These are phyloP conservation scores for Onygenales sp. DNA, from an alignment of 2,329 filamentous ascomycete species.

Conservation along the genomic window DNA sequence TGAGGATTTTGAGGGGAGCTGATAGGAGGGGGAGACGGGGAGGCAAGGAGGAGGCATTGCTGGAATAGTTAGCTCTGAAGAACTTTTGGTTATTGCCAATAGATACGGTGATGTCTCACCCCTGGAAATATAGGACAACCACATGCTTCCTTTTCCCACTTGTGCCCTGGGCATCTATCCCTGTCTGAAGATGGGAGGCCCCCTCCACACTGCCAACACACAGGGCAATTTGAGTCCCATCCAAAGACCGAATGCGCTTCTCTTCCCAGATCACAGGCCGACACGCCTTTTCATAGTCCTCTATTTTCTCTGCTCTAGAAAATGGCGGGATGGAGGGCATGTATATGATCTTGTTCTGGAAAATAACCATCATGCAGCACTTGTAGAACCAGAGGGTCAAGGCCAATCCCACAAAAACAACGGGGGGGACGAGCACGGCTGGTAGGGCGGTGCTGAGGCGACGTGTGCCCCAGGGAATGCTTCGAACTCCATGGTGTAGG, in stretches of 20 bases:
- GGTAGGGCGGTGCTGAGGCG: constrained; percentile 22
- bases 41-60: constrained; percentile 36
- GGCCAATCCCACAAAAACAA: constrained; percentile 57
- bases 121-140: constrained; percentile 41
- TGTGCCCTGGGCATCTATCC: background rate
- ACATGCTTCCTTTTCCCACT: constrained; percentile 16
- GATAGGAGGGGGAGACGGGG: constrained; percentile 40
- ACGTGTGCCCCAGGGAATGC: background rate
- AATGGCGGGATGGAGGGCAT: constrained; percentile 68
- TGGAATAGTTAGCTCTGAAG: background rate
- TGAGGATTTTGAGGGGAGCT: constrained; percentile 26
- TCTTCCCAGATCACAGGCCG: constrained; percentile 59
- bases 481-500: background rate
- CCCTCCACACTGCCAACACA: constrained; percentile 36
- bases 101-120: constrained; percentile 19
- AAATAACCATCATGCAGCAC: constrained; percentile 64
- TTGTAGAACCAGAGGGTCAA: constrained; percentile 54
- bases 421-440: constrained; percentile 51
- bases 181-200: background rate
- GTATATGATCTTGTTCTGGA: constrained; percentile 76
- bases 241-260: constrained; percentile 48
- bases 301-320: constrained; percentile 56
- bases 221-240: constrained; percentile 57
- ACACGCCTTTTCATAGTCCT: constrained; percentile 52
- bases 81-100: background rate